Percentiles rank a stretch among this genome's conserved stretches.
Evolutionary conservation across 108 stramenopile species (phyloP).

Genomic region (Cylindrotheca fusiformis): DNA sequence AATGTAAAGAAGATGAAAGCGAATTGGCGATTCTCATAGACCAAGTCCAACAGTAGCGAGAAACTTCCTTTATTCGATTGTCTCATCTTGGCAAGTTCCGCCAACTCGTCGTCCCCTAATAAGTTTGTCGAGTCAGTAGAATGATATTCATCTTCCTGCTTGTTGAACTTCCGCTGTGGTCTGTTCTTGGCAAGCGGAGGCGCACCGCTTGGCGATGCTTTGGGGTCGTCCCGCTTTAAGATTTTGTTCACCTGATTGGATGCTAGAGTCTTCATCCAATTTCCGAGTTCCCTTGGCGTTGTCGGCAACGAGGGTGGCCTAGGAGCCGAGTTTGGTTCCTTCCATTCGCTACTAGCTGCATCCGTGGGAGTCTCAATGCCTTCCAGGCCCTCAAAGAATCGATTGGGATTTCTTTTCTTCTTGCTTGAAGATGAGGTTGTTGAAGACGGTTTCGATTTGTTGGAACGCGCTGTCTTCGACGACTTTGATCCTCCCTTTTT

Average conservation of each 20-base stretch:
- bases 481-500: too few relatives aligned
- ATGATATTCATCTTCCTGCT: conserved; percentile 17
- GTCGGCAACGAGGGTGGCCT: too few relatives aligned
- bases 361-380: not conserved
- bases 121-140: conserved; percentile 10
- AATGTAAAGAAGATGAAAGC: conserved; percentile 37
- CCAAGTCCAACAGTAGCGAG: not conserved
- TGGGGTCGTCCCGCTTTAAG: not conserved
- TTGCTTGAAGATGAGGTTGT: too few relatives aligned
- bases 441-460: not conserved
- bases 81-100: conserved; percentile 17
- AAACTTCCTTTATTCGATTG: not conserved
- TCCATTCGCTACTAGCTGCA: too few relatives aligned
- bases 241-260: conserved; percentile 1
- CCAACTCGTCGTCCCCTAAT: conserved; percentile 32
- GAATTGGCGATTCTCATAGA: conserved; percentile 16
- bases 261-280: conserved; percentile 2
- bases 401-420: not conserved
- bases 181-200: conserved; percentile 9
- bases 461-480: not conserved
- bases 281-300: not conserved
- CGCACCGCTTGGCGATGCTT: conserved; percentile 6
- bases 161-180: too few relatives aligned
- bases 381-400: conserved; percentile 21
- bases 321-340: too few relatives aligned